Conservation (phyloP, 2,329 filamentous ascomycete genomes). For the Aspergillus latus region DNA sequence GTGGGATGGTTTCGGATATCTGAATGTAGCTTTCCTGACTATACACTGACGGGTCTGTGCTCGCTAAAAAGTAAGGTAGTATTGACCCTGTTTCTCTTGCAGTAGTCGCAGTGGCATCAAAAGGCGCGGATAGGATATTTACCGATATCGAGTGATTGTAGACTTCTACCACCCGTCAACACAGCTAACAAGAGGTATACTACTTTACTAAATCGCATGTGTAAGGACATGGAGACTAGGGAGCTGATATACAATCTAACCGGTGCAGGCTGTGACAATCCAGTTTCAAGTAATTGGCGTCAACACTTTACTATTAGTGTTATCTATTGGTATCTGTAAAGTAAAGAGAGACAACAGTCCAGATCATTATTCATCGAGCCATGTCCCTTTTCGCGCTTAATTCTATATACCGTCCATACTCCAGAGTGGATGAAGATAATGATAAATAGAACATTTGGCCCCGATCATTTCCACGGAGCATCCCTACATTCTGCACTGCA, state of each 20-base stretch:
- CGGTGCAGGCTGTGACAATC: neutral
- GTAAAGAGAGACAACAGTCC: conserved; percentile 1
- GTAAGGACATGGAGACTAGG: no score
- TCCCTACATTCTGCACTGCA: neutral
- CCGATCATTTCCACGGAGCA: neutral
- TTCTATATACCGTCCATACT: conserved; percentile 9
- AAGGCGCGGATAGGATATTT: no score
- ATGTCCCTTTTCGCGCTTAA: conserved; percentile 10
- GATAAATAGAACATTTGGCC: neutral
- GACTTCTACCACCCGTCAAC: no score
- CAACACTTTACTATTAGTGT: neutral
- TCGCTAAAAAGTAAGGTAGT: no score
- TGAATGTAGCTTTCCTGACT: no score
- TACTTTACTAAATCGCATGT: no score
- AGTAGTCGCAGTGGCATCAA: no score
- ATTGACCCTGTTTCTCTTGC: no score
- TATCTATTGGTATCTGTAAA: neutral
- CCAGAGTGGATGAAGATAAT: conserved; percentile 2
- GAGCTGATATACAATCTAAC: neutral
- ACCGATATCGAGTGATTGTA: no score
- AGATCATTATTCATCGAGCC: conserved; percentile 16
- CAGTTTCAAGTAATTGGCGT: neutral
- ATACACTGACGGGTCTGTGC: no score
- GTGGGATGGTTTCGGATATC: no score
- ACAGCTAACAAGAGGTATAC: no score